Percentiles rank a stretch among this genome's conserved stretches.
Evolutionary conservation across 1,139 yeast species (phyloP).

Genomic region (Zygoascus meyerae): DNA sequence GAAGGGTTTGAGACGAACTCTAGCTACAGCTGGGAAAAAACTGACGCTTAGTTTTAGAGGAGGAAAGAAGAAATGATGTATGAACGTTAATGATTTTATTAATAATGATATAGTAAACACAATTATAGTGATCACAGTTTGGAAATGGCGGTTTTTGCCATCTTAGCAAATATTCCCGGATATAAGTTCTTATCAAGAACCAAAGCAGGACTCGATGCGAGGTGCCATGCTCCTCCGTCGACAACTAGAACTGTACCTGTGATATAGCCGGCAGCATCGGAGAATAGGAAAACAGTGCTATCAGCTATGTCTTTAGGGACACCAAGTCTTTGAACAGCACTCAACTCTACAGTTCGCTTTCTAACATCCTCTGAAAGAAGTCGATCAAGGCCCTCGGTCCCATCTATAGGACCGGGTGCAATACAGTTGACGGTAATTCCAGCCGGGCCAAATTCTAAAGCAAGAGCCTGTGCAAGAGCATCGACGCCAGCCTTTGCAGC

Average conservation of each 20-base stretch:
- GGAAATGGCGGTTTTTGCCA: conserved; percentile 3
- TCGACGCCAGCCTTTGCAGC: conserved; percentile 96
- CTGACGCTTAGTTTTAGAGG: conserved; percentile 15
- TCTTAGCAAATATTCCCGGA: conserved; percentile 5
- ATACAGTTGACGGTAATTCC: conserved; percentile 77
- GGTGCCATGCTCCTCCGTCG: conserved; percentile 89
- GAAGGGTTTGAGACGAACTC: conserved; percentile 13
- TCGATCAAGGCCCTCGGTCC: conserved; percentile 74
- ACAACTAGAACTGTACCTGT: conserved; percentile 77
- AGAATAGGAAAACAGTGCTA: conserved; percentile 75
- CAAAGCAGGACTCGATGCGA: conserved; percentile 1
- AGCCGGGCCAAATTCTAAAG: conserved; percentile 83
- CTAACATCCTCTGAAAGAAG: conserved; percentile 41
- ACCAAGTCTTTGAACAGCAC: conserved; percentile 79
- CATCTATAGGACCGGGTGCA: conserved; percentile 83
- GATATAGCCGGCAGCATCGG: conserved; percentile 73
- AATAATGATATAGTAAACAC: too few species aligned
- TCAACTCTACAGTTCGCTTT: conserved; percentile 38
- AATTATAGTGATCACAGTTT: background rate
- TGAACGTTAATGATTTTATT: too few species aligned
- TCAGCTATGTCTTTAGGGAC: conserved; percentile 77
- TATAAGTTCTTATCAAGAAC: background rate
- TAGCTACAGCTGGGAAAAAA: conserved; percentile 18
- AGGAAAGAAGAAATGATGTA: background rate
- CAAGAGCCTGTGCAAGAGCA: conserved; percentile 72